These are phyloP conservation scores for Epichloe aotearoae DNA, from an alignment of 2,329 filamentous ascomycete species.

Conservation along the genomic window DNA sequence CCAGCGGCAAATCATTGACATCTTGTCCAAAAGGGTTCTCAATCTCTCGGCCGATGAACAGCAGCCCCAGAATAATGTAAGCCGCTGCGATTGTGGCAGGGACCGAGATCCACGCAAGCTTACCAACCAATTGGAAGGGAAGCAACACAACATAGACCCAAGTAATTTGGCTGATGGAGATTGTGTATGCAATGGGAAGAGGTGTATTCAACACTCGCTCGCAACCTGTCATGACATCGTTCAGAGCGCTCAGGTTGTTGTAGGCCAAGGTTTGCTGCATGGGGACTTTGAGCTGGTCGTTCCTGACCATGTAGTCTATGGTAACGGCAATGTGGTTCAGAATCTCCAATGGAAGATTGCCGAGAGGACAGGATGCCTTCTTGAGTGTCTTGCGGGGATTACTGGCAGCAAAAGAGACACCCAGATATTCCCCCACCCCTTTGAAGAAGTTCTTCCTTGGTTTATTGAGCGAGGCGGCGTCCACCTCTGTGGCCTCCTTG, in stretches of 20 bases:
- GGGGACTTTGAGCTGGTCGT: constrained; percentile 40
- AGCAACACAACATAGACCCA: constrained; percentile 72
- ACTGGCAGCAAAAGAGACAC: constrained; percentile 60
- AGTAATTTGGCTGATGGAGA: constrained; percentile 75
- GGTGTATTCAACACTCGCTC: constrained; percentile 75
- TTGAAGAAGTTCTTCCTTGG: constrained; percentile 45
- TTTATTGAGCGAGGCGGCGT: constrained; percentile 19
- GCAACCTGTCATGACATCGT: constrained; percentile 58
- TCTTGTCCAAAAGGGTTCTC: constrained; percentile 78
- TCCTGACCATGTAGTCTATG: constrained; percentile 45
- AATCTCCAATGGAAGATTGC: constrained; percentile 75
- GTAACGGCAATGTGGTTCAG: constrained; percentile 58
- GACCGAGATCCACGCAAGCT: constrained; percentile 61
- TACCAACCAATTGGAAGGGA: constrained; percentile 61
- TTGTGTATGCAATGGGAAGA: constrained; percentile 69
- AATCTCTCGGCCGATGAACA: constrained; percentile 64
- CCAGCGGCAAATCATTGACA: constrained; percentile 69
- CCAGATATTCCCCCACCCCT: constrained; percentile 59
- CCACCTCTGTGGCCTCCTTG: constrained; percentile 32
- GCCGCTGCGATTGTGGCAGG: constrained; percentile 59
- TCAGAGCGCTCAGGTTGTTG: constrained; percentile 49
- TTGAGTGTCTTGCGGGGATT: constrained; percentile 72
- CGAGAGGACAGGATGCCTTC: constrained; percentile 55
- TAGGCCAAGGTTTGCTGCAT: constrained; percentile 49
- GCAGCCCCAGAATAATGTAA: constrained; percentile 72